Conservation (phyloP, 495 filamentous ascomycete genomes). For the Extremus antarcticus region DNA sequence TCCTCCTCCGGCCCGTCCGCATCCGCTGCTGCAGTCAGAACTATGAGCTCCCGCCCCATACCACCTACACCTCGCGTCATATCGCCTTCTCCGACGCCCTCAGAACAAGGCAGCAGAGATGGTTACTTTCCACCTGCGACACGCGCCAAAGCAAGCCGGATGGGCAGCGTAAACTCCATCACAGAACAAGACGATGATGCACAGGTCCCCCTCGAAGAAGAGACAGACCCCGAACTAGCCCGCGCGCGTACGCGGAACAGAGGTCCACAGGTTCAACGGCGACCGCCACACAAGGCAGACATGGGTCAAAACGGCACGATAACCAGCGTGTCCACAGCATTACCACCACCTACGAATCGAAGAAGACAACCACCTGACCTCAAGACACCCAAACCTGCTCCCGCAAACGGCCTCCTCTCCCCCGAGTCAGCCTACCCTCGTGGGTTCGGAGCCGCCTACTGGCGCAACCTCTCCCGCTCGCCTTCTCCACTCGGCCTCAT, state of each 20-base stretch:
- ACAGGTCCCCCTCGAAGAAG: conserved; percentile 15
- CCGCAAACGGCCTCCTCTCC: conserved; percentile 59
- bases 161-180: conserved; percentile 18
- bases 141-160: conserved; percentile 18
- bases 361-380: conserved; percentile 1
- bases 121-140: conserved; percentile 34
- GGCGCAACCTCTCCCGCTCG: conserved; percentile 73
- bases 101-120: conserved; percentile 26
- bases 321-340: conserved; percentile 23
- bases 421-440: conserved; percentile 38
- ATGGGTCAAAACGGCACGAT: conserved; percentile 1
- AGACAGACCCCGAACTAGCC: conserved; percentile 25
- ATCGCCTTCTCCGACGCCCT: conserved; percentile 36
- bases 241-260: conserved; percentile 26
- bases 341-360: not conserved
- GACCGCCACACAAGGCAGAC: not conserved
- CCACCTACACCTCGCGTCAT: conserved; percentile 35
- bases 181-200: conserved; percentile 17
- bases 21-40: not conserved
- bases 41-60: conserved; percentile 29
- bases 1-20: not conserved
- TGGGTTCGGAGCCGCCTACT: conserved; percentile 39
- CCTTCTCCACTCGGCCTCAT: conserved; percentile 90
- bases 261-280: conserved; percentile 23
- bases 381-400: not conserved